Evolutionary conservation across 2,329 filamentous ascomycete genomes (phyloP), one percentile per base, ranked within the genome.

Genomic region (Aspergillus aculeatus): DNA sequence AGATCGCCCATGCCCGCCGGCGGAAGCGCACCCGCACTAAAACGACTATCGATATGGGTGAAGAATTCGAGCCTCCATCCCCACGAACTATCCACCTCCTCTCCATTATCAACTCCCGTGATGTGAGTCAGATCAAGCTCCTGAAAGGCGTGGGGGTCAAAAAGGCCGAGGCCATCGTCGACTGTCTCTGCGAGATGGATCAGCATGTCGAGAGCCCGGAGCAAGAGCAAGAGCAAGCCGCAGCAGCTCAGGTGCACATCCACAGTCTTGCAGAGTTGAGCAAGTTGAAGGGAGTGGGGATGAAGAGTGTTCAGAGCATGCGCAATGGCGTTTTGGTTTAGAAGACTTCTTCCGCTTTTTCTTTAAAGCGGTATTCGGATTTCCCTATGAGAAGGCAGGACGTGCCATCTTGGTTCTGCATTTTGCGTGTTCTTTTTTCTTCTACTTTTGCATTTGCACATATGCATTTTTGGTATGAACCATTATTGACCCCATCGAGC

Each of bases 231-330:
- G 61, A 66, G 14, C 66, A 69, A 32, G 59, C 67, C 3, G 32
- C 32, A 4, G 32, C 32, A 35, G 32, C 32, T 35, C 71, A 69
- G 32, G 69, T 73, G n/a, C 72, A 68, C 44, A 68, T 80, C 19
- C 66, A 61, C 47, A 78, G 69, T 54, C 71, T 81, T 54, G 66
- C 68, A 5, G 74, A 80, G 57, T 57, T 82, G 49, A 76, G 76
- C 52, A 74, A 72, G 35, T 57, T 82, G 60, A 78, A 73, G 57
- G 79, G 80, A 0, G 75, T 81, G 49, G 79, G 79, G 5, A 66
- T 73, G 59, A 78, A 76, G 65, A 80, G 75, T 0, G 77, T 81
- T 16, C 75, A 81, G 68, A 79, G 71, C 59, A 81, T 82, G 79
- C 75, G 78, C 59, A 75, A 75, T 54, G 78, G 77, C 26, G 71